phyloP scores from a whole-genome alignment of 2,329 filamentous ascomycete genomes.

The Microdochium trichocladiopsis region DNA sequence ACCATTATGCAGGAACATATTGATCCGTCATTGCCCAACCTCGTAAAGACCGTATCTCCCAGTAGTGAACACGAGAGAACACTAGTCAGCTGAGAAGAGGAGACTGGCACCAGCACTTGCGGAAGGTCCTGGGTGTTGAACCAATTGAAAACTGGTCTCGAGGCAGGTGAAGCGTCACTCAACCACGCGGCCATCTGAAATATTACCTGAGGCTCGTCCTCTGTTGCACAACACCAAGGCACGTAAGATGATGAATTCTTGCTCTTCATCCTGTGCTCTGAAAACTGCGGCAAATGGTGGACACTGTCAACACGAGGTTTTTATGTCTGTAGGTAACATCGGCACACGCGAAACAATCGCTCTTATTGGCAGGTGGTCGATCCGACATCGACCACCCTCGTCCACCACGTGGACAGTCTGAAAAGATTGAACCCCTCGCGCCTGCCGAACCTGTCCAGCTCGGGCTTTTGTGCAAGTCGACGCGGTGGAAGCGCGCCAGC shows the following conservation, averaged over 20 bases:
- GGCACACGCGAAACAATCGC: not conserved
- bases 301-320: not conserved
- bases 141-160: not conserved
- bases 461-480: slow-evolving; percentile 57
- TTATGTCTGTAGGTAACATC: not conserved
- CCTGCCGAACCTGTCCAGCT: slow-evolving; percentile 66
- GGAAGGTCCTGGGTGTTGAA: not conserved
- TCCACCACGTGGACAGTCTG: not conserved
- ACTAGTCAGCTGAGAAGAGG: not conserved
- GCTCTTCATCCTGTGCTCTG: not conserved
- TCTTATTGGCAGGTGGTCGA: not conserved
- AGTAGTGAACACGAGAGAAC: not conserved
- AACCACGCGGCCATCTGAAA: not conserved
- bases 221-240: not conserved
- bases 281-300: not conserved
- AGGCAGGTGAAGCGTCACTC: not conserved
- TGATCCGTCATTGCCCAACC: not conserved
- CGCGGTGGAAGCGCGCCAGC: slow-evolving; percentile 74
- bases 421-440: slow-evolving; percentile 34
- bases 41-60: not conserved
- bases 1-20: not conserved
- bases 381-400: not conserved
- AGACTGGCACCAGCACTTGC: not conserved
- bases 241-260: not conserved
- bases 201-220: not conserved